A percentile compares a stretch with the other conserved stretches of the same genome.
Conservation (phyloP, 495 filamentous ascomycete genomes). For the Aspergillus indologenus region DNA sequence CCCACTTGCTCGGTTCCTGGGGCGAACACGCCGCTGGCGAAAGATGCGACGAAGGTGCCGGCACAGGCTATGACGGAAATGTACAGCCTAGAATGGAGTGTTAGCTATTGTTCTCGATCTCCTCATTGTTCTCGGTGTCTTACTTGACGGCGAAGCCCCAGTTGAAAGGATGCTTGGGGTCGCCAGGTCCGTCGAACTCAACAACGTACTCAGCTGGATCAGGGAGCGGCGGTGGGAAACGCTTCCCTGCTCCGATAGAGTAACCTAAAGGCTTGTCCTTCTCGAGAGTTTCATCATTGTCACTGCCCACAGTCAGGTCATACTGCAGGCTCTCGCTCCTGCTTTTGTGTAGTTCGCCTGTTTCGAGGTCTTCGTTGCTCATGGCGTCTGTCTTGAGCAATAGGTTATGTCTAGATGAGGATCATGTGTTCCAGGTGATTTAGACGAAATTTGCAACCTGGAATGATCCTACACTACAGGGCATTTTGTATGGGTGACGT, state of each 20-base stretch:
- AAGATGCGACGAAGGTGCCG: constrained; percentile 72
- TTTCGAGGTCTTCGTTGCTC: too few species aligned
- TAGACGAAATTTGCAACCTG: too few species aligned
- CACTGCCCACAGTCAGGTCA: too few species aligned
- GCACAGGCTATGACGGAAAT: constrained; percentile 73
- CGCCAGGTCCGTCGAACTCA: constrained; percentile 75
- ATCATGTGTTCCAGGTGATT: too few species aligned
- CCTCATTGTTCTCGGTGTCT: constrained; percentile 13
- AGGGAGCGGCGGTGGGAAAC: constrained; percentile 70
- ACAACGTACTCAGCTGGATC: constrained; percentile 81
- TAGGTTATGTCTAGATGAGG: too few species aligned
- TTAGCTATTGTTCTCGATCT: not conserved
- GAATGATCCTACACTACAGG: too few species aligned
- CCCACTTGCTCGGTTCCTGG: constrained; percentile 47
- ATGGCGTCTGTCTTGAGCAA: constrained; percentile 3
- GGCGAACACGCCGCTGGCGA: constrained; percentile 59
- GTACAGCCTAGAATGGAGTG: constrained; percentile 42
- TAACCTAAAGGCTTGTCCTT: too few species aligned
- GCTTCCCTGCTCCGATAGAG: constrained; percentile 65
- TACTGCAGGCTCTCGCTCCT: constrained; percentile 32
- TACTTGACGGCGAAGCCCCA: constrained; percentile 78
- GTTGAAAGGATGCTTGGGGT: constrained; percentile 80
- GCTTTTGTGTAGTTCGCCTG: constrained; percentile 25
- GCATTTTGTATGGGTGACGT: not conserved
- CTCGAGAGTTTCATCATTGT: too few species aligned